Evolutionary conservation across 352 stramenopile genomes (phyloP), one percentile per base, ranked within the genome.

Genomic region (Thalassiosira oceanica): DNA sequence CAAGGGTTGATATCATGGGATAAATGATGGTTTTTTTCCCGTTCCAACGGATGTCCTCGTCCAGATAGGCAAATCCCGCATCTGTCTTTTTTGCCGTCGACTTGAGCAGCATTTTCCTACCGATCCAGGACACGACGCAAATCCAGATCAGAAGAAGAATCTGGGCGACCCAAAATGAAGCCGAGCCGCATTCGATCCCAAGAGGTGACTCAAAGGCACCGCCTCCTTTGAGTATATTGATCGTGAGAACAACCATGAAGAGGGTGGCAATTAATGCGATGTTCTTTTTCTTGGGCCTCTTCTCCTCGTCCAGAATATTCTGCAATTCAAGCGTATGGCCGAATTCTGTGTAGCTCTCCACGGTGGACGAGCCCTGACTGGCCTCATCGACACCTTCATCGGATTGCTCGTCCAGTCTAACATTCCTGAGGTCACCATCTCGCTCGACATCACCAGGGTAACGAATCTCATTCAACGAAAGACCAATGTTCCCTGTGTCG

Each of bases 31-130:
- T 95, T 3, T 92, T 85, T n/a, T 86, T 72, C 24, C 81, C 83
- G 62, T 94, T 90, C 96, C 96, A 99, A 54, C 95, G 60, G 55
- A 98, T 94, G 74, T 98, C 96, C 11, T 95, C 96, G 61, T 97
- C 90, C n/a, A 92, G 74, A 71, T 97, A 98, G n/a, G 91, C 76
- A 68, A 97, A 98, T 5, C 74, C 69, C 24, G 68, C 41, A 16
- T 56, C 39, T 31, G 57, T 20, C 61, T 90, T 90, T 20, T 39
- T 18, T 50, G 80, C 52, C 16, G 58, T 74, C 26, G 74, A 43
- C 24, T 80, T 66, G 3, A 78, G 29, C 0, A 90, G 53, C 44
- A 74, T 89, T 74, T 71, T 68, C 72, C 86, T 65, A 75, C 88
- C 68, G 80, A 83, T 44, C 71, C 83, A 5, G 55, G 73, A 62